A percentile compares a stretch with the other conserved stretches of the same genome.
These are phyloP conservation scores for Arthrobotrys pseudoclavata DNA, from an alignment of 2,329 filamentous ascomycete genomes.

Conservation along the genomic window DNA sequence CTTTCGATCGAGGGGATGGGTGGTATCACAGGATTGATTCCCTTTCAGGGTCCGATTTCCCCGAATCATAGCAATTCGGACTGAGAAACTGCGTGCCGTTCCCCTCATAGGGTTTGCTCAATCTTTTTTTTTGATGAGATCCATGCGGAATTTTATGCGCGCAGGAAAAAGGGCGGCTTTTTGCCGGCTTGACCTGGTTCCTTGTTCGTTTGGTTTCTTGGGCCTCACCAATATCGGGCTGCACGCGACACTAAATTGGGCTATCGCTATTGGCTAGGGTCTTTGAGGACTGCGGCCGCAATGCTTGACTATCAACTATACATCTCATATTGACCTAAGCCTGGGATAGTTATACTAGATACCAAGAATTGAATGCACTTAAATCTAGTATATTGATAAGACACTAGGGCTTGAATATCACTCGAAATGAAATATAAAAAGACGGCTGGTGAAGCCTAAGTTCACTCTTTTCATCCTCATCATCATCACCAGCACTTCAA, in stretches of 20 bases:
- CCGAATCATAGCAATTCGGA: conserved; percentile 7
- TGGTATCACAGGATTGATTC: conserved; percentile 13
- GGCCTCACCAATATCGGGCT: background rate
- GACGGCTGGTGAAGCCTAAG: background rate
- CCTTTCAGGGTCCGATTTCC: conserved; percentile 26
- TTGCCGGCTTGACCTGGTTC: conserved; percentile 34
- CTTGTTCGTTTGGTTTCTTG: conserved; percentile 18
- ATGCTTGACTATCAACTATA: background rate
- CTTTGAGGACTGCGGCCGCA: background rate
- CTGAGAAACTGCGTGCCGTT: background rate
- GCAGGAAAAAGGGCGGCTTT: conserved; percentile 23
- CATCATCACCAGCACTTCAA: conserved; percentile 15
- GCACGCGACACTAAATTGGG: conserved; percentile 46
- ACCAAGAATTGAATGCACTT: background rate
- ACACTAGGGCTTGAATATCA: background rate
- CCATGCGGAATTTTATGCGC: conserved; percentile 41
- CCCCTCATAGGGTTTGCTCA: background rate
- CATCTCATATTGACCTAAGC: background rate
- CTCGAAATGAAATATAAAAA: conserved; percentile 32
- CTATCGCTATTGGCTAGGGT: conserved; percentile 13
- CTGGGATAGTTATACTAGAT: background rate
- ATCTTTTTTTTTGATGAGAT: background rate
- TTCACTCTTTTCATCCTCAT: conserved; percentile 7
- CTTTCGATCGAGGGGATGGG: conserved; percentile 4
- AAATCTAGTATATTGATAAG: background rate